Conservation (phyloP, 352 stramenopile genomes). For the Globisporangium paroecandrum region DNA sequence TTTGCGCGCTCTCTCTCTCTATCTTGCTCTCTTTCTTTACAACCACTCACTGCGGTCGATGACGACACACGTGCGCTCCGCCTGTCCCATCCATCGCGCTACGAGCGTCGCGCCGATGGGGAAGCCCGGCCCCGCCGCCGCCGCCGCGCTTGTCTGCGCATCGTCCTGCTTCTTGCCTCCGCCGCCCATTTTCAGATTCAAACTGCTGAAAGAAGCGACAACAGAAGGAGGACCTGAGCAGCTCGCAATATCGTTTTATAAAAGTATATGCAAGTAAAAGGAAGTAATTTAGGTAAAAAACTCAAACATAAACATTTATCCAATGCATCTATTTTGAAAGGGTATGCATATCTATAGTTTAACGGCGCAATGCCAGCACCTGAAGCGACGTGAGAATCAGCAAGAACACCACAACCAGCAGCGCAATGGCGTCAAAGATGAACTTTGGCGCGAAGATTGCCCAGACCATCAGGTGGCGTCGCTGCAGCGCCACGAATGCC, state of each 20-base stretch:
- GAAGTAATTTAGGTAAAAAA: neutral
- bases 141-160: slow-evolving; percentile 7
- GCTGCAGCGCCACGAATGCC: slow-evolving; percentile 80
- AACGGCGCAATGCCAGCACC: neutral
- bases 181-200: slow-evolving; percentile 10
- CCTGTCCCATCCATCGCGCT: slow-evolving; percentile 73
- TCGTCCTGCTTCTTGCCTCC: slow-evolving; percentile 15
- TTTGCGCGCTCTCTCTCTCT: neutral
- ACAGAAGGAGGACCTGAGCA: neutral
- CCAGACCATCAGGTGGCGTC: slow-evolving; percentile 92
- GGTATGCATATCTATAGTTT: slow-evolving; percentile 1
- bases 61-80: slow-evolving; percentile 77
- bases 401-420: slow-evolving; percentile 52
- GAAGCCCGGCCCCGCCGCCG: slow-evolving; percentile 30
- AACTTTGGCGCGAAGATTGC: slow-evolving; percentile 91
- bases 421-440: slow-evolving; percentile 74
- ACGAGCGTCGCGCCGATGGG: slow-evolving; percentile 59
- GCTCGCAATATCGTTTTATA: neutral
- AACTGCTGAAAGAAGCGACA: neutral
- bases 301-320: neutral
- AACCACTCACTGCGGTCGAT: slow-evolving; percentile 61
- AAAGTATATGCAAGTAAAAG: neutral
- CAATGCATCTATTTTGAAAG: slow-evolving; percentile 1
- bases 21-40: neutral
- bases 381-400: slow-evolving; percentile 34